Conservation (phyloP, 371 early-diverging fungal genomes). For the Mucor irregularis region DNA sequence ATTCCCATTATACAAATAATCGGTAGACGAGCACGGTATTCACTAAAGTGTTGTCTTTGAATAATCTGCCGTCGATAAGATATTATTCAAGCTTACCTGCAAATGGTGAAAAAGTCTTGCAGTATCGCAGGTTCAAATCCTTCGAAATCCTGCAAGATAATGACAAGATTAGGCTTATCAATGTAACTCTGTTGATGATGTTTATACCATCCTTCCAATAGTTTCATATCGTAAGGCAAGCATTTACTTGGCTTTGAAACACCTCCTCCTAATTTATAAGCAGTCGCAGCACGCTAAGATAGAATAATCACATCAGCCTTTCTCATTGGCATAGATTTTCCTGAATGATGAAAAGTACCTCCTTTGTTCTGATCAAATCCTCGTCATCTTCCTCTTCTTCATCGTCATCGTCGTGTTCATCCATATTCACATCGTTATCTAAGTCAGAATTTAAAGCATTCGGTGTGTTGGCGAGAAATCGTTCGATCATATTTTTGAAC, state of each 20-base stretch:
- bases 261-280: neutral
- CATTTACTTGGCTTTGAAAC: constrained; percentile 22
- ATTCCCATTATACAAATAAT: constrained; percentile 83
- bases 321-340: too few species aligned
- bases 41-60: constrained; percentile 33
- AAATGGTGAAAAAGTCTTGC: constrained; percentile 75
- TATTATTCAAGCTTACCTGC: constrained; percentile 46
- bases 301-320: neutral
- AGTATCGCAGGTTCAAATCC: constrained; percentile 73
- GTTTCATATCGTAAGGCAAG: constrained; percentile 60
- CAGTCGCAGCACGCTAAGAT: neutral
- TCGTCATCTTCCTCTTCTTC: constrained; percentile 29
- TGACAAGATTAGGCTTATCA: constrained; percentile 54
- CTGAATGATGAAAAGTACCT: neutral
- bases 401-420: constrained; percentile 24
- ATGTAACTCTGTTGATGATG: constrained; percentile 20
- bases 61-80: too few species aligned
- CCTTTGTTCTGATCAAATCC: constrained; percentile 11
- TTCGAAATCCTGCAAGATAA: constrained; percentile 88
- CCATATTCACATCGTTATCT: constrained; percentile 25
- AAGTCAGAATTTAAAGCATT: constrained; percentile 1
- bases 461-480: constrained; percentile 38
- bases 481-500: constrained; percentile 63
- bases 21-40: constrained; percentile 69
- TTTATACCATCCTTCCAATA: constrained; percentile 67